Evolutionary conservation across 257 asterid genomes (phyloP), one percentile per base, ranked within the genome.

Genomic region (Nicotiana otophora): DNA sequence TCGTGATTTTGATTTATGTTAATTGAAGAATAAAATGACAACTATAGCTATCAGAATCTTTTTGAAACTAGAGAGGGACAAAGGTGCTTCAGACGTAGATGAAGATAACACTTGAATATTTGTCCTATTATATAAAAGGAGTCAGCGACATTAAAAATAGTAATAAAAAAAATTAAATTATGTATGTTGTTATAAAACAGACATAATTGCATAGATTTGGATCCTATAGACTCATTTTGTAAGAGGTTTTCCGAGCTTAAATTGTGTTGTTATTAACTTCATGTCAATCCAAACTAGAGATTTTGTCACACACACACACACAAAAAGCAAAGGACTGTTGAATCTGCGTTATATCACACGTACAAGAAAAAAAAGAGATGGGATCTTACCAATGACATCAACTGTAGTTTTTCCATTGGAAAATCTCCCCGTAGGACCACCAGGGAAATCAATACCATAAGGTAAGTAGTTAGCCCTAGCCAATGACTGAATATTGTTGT

Each of bases 401-500:
- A 80, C 89, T 0, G 78, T 31, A 34, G 72, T 87, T 77, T 77
- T 80, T 5, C 90, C 90, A 69, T 87, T 85, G 46, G 88, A 72
- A 63, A 87, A 87, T 15, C 90, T 64, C 33, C 90, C 90, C 0
- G 88, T 85, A 5, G 87, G 87, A 26, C 90, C 90, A 31, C 34
- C n/a, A 10, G 85, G 81, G 7, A 77, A 85, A 77, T 87, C 88
- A 70, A 87, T 78, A 5, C 90, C 90, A 65, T 87, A 87, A 31
- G 90, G 90, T 33, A 80, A 33, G 60, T 83, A 87, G 12, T 87
- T 85, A 10, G 88, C 85, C 81, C 26, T 83, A 3, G 90, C 85
- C 7, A 64, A 42, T 0, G 90, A 81, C 6, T 57, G 36, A 34
- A 85, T 80, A 65, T 68, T 15, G 70, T 87, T 87, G 70, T 87